Percentiles rank a stretch among this genome's conserved stretches.
These are phyloP conservation scores for Veloboletus limbatus DNA, from an alignment of 1,284 basidiomycete species.

Conservation along the genomic window DNA sequence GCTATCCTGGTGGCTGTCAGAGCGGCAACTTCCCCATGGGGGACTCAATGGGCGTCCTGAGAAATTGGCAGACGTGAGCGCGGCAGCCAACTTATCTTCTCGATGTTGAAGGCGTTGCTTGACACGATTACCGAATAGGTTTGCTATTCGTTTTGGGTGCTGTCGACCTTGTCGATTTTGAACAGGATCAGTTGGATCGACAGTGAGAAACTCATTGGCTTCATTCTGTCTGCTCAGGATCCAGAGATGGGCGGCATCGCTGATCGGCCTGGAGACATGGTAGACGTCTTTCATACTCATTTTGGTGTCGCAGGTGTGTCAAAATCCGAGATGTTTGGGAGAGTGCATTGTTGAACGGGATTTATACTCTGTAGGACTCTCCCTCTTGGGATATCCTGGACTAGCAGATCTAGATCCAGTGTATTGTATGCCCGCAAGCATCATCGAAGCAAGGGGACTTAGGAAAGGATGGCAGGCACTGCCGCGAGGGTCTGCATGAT, in stretches of 20 bases:
- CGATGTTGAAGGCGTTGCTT: background rate
- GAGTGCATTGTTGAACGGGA: background rate
- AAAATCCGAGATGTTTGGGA: background rate
- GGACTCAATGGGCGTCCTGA: slow-evolving; percentile 96
- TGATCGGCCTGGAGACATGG: slow-evolving; percentile 90
- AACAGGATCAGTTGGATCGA: slow-evolving; percentile 90
- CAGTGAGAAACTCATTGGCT: slow-evolving; percentile 71
- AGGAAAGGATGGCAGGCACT: slow-evolving; percentile 68
- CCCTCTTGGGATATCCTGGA: slow-evolving; percentile 85
- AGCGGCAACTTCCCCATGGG: slow-evolving; percentile 90
- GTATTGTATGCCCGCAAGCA: slow-evolving; percentile 88
- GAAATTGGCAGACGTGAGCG: slow-evolving; percentile 91
- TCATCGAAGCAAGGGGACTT: slow-evolving; percentile 69
- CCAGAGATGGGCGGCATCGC: slow-evolving; percentile 90
- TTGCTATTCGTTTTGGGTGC: slow-evolving; percentile 97
- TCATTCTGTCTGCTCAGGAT: slow-evolving; percentile 91
- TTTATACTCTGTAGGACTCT: slow-evolving; percentile 59
- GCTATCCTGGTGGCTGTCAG: slow-evolving; percentile 89
- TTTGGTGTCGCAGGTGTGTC: slow-evolving; percentile 87
- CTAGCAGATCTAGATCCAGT: slow-evolving; percentile 87
- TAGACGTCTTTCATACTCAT: slow-evolving; percentile 93
- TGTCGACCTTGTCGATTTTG: slow-evolving; percentile 86
- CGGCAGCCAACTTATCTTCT: background rate
- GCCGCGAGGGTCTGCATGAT: slow-evolving; percentile 33
- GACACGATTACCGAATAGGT: slow-evolving; percentile 50